Evolutionary conservation across 2,329 filamentous ascomycete genomes (phyloP).

Genomic region (Aspergillus versicolor): DNA sequence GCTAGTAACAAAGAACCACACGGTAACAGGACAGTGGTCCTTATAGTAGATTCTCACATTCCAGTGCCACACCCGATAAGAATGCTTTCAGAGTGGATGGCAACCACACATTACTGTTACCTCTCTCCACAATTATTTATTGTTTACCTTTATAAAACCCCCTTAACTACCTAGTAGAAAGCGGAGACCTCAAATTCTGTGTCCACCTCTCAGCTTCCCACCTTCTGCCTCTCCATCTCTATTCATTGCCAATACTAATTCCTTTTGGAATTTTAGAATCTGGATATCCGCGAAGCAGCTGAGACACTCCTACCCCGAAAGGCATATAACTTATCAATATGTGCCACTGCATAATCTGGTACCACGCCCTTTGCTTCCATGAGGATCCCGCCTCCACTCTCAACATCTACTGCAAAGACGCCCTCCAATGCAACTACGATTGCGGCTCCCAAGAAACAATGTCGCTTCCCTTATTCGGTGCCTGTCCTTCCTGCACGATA

Average conservation of each 20-base stretch:
- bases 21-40: background rate
- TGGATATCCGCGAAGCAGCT: background rate
- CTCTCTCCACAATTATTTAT: background rate
- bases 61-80: background rate
- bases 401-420: conserved; percentile 18
- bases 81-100: background rate
- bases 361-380: conserved; percentile 24
- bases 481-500: conserved; percentile 15
- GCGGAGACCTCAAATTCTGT: background rate
- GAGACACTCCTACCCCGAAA: background rate
- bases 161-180: background rate
- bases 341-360: conserved; percentile 27
- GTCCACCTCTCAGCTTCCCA: background rate
- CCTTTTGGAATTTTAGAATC: background rate
- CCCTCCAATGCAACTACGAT: conserved; percentile 16
- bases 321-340: conserved; percentile 11
- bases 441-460: conserved; percentile 11
- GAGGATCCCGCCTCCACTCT: conserved; percentile 6
- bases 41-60: background rate
- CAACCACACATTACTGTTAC: conserved; percentile 1
- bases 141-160: background rate
- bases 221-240: background rate
- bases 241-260: background rate
- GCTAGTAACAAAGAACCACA: background rate
- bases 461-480: conserved; percentile 16